Base-by-base conservation (phyloP, 2,329 filamentous ascomycete species). In the Cladosporium sphaerospermum region DNA sequence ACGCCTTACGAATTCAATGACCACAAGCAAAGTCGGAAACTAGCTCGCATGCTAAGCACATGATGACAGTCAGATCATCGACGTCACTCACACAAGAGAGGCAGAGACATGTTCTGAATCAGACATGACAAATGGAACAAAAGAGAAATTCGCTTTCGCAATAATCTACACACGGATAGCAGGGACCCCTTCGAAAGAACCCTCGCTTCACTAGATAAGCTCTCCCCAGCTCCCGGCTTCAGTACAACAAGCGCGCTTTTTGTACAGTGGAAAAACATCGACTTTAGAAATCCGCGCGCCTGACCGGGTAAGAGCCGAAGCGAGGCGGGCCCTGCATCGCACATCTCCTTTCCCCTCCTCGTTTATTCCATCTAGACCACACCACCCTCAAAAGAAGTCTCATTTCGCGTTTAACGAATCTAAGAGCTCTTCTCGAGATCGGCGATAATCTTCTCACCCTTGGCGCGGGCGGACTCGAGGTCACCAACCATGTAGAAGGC, bases 361-460 rank as follows among this genome's bases (percentile, higher is more conserved):
- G 34, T 36, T 36, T n/a, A 36, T 11, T 36, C 34, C 34, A 36
- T 36, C n/a, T 36, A 36, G n/a, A 36, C 34, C 36, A 13, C 36
- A 13, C 36, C n/a, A 33, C 43, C 28, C 44, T 53, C 51, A 41
- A 52, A 23, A 54, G 28, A 45, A 37, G 23, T 19, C 45, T 32
- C 11, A 19, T 54, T 31, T 40, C 40, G 40, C 40, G 23, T 28
- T 28, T 28, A 28, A 28, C 23, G 23, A 43, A 44, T 56, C 51
- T 59, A 59, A 43, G 58, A 62, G 45, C 45, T 48, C 63, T 69
- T 69, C 65, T 93, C 88, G 68, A 97, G 82, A 69, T 97, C 93
- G 67, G 93, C 91, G 73, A 99, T 80, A 82, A 99, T 97, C 90
- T 97, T 96, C 85, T 96, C 91, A 80, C 92, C 93, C 89, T 99